Conservation (phyloP, 2,329 filamentous ascomycete species). For the Bipolaris oryzae region DNA sequence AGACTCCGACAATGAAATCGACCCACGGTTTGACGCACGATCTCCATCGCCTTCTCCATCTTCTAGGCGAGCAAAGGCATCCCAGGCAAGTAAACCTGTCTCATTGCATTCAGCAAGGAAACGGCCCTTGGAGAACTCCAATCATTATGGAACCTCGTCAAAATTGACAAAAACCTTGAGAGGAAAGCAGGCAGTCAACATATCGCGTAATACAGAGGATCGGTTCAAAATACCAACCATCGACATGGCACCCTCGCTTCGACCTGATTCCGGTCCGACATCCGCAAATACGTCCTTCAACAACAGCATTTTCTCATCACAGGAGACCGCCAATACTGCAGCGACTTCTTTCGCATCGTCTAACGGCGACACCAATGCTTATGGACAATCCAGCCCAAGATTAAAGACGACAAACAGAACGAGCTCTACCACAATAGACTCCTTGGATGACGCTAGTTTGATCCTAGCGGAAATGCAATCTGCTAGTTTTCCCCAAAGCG, state of each 20-base stretch:
- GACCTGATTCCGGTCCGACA: slow-evolving; percentile 9
- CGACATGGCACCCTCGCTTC: slow-evolving; percentile 29
- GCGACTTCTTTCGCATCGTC: slow-evolving; percentile 36
- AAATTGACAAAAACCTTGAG: slow-evolving; percentile 37
- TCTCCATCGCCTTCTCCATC: slow-evolving; percentile 34
- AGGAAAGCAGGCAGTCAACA: slow-evolving; percentile 25
- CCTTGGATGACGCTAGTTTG: slow-evolving; percentile 26
- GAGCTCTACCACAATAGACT: slow-evolving; percentile 30
- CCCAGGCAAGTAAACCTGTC: slow-evolving; percentile 36
- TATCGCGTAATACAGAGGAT: background rate
- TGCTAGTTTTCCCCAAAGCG: slow-evolving; percentile 13
- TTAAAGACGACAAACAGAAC: slow-evolving; percentile 16
- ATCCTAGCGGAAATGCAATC: slow-evolving; percentile 12
- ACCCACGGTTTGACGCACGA: slow-evolving; percentile 19
- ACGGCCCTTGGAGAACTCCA: slow-evolving; percentile 27
- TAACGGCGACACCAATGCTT: slow-evolving; percentile 11
- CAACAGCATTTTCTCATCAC: slow-evolving; percentile 29
- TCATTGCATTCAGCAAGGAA: slow-evolving; percentile 28
- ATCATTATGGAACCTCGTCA: slow-evolving; percentile 25
- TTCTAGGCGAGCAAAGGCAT: slow-evolving; percentile 27
- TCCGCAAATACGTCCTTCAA: slow-evolving; percentile 33
- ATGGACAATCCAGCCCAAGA: background rate
- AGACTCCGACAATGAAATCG: slow-evolving; percentile 31
- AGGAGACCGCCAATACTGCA: slow-evolving; percentile 25
- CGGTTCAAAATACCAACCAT: slow-evolving; percentile 34